Evolutionary conservation across 257 asterid species (phyloP).

Genomic region (Nicotiana attenuata): DNA sequence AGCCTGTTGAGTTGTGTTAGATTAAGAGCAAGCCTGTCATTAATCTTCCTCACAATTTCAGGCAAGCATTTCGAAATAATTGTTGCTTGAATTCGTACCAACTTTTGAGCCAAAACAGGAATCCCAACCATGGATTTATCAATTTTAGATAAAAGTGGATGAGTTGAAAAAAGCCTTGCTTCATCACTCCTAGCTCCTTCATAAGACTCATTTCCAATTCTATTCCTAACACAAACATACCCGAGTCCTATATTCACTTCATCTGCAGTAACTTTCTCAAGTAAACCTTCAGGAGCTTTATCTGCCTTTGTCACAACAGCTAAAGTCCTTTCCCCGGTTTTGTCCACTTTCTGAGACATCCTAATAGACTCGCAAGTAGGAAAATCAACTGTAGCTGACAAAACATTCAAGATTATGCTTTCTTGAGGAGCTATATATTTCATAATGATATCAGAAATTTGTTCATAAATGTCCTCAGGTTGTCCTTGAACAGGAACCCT

Average conservation of each 20-base stretch:
- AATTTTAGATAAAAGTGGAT: not conserved
- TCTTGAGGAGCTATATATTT: not conserved
- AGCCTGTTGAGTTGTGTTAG: conserved; percentile 2
- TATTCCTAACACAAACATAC: conserved; percentile 6
- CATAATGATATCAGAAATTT: not conserved
- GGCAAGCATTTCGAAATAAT: conserved; percentile 8
- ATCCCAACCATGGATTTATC: conserved; percentile 1
- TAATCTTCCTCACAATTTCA: conserved; percentile 7
- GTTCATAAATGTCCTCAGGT: not conserved
- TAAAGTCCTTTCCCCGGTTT: not conserved
- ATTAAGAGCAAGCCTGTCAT: not conserved
- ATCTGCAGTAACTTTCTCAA: not conserved
- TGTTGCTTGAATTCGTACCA: conserved; percentile 4
- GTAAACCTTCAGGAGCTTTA: not conserved
- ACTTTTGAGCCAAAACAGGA: conserved; percentile 6
- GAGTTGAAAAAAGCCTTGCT: not conserved
- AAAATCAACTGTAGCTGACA: conserved; percentile 2
- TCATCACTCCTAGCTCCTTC: not conserved
- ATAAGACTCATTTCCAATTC: conserved; percentile 9
- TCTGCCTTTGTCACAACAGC: conserved; percentile 12
- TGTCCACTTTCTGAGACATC: conserved; percentile 4
- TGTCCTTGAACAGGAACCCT: conserved; percentile 9
- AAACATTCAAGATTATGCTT: conserved; percentile 7
- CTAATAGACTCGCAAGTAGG: conserved; percentile 2
- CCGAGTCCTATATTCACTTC: not conserved